phyloP scores from a whole-genome alignment of 1,139 yeast genomes.

The Debaryomycetaceae sp. region DNA sequence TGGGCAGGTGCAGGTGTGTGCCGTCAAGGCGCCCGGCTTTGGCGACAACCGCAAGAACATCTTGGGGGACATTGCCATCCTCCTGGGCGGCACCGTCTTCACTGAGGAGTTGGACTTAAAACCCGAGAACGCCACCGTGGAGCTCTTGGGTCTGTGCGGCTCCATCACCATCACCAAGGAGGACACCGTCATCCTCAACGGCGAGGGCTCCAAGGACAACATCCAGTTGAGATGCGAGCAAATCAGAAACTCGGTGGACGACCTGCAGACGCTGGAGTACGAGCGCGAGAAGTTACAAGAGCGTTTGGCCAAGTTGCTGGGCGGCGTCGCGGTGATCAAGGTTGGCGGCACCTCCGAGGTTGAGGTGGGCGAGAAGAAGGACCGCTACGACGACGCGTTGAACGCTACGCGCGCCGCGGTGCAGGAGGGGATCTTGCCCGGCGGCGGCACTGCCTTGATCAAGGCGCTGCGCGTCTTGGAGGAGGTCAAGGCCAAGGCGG shows the following conservation, averaged over 20 bases:
- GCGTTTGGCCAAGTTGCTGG: conserved; percentile 96
- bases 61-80: conserved; percentile 93
- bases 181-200: conserved; percentile 93
- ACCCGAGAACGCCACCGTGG: conserved; percentile 94
- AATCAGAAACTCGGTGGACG: conserved; percentile 77
- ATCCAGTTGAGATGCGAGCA: conserved; percentile 93
- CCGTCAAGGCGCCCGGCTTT: conserved; percentile 98
- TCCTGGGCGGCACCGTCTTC: conserved; percentile 97
- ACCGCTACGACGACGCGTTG: conserved; percentile 97
- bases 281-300: conserved; percentile 98
- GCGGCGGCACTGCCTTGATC: conserved; percentile 98
- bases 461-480: conserved; percentile 88
- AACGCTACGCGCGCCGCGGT: conserved; percentile 99
- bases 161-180: conserved; percentile 94
- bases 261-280: conserved; percentile 78
- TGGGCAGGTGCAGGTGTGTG: conserved; percentile 98
- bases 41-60: conserved; percentile 99
- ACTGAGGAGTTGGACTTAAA: conserved; percentile 97
- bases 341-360: conserved; percentile 99
- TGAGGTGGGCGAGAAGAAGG: conserved; percentile 99
- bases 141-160: conserved; percentile 89
- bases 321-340: conserved; percentile 98
- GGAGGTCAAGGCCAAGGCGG: conserved; percentile 60
- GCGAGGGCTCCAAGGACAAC: conserved; percentile 89
- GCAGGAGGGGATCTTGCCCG: conserved; percentile 98